Evolutionary conservation across 176 grass and related monocot genomes (phyloP).

Genomic region (Microstegium vimineum): DNA sequence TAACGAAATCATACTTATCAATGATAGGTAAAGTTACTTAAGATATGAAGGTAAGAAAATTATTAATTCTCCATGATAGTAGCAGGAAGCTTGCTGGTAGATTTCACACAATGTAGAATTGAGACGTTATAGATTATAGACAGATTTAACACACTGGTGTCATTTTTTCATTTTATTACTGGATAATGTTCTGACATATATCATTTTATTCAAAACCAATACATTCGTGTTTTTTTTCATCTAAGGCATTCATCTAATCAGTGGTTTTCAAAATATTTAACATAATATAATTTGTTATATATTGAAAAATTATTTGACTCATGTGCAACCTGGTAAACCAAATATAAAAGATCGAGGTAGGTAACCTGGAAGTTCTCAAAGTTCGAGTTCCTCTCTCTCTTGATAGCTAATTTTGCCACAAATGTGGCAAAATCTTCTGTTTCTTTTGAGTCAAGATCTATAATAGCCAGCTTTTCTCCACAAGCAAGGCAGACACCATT

Average conservation of each 20-base stretch:
- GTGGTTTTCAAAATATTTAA: background rate
- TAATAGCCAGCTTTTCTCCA: slow-evolving; percentile 53
- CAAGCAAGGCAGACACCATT: slow-evolving; percentile 59
- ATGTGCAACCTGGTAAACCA: background rate
- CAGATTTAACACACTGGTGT: background rate
- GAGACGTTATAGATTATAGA: background rate
- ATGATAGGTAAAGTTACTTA: background rate
- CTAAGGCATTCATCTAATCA: background rate
- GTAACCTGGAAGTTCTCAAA: slow-evolving; percentile 65
- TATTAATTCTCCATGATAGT: background rate
- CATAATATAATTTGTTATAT: background rate
- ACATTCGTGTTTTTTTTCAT: background rate
- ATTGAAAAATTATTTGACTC: background rate
- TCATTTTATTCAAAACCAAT: background rate
- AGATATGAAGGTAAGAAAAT: background rate
- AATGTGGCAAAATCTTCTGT: slow-evolving; percentile 53
- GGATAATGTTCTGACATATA: background rate
- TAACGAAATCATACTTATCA: background rate
- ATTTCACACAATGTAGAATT: background rate
- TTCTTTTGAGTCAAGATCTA: slow-evolving; percentile 65
- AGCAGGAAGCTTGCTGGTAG: background rate
- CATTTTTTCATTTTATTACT: background rate
- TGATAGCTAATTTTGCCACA: slow-evolving; percentile 48
- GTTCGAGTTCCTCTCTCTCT: slow-evolving; percentile 50
- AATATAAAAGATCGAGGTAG: background rate